These are phyloP conservation scores for Fusarium sp. DNA, from an alignment of 2,329 filamentous ascomycete species.

Conservation along the genomic window DNA sequence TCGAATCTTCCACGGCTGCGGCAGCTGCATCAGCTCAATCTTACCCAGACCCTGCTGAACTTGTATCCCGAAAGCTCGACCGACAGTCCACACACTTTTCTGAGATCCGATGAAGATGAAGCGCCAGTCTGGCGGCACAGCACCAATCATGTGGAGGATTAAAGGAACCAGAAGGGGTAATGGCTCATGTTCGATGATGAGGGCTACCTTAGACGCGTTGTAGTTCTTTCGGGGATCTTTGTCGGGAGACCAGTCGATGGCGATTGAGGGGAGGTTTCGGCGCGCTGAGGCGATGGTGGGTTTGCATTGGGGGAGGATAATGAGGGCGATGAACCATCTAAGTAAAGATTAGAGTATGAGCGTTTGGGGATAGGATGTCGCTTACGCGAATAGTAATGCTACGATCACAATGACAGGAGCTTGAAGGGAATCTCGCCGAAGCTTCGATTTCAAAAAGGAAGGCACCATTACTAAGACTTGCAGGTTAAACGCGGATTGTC, in stretches of 20 bases:
- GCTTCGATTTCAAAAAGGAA: not conserved
- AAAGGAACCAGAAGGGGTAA: not conserved
- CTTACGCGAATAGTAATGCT: not conserved
- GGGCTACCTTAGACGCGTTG: not conserved
- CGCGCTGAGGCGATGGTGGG: not conserved
- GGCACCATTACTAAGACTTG: accelerated
- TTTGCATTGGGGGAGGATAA: not conserved
- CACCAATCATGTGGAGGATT: not conserved
- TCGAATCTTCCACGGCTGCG: not conserved
- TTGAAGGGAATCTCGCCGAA: not conserved
- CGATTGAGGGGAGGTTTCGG: not conserved
- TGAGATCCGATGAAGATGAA: not conserved
- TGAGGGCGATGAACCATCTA: not conserved
- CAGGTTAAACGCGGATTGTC: too few relatives aligned
- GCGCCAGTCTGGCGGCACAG: not conserved
- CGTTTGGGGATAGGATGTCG: too few relatives aligned
- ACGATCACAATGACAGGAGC: not conserved
- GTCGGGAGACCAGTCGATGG: not conserved
- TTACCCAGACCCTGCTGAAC: not conserved
- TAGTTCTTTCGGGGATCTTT: not conserved
- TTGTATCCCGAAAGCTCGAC: not conserved
- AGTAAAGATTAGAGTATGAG: not conserved
- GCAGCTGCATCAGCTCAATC: not conserved
- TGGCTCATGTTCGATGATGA: not conserved
- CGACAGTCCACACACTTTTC: not conserved